Evolutionary conservation across 371 early-diverging fungal genomes (phyloP), one percentile per base, ranked within the genome.

Genomic region (Nematocida sp.): DNA sequence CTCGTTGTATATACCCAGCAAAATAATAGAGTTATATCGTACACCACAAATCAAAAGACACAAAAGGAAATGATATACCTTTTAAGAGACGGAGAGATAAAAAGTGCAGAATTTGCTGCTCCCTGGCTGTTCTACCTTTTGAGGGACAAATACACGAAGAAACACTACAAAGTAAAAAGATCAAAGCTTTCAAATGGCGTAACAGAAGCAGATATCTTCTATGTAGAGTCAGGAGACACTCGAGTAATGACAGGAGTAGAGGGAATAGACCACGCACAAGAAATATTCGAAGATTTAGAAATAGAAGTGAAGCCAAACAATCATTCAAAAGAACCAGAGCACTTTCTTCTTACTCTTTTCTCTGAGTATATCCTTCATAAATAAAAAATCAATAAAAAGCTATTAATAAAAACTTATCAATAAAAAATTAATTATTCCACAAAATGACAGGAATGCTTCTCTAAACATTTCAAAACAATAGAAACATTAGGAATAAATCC

Each of bases 251-350:
- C 53, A 13, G 63, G 16, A 23, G 60, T 71, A 0, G 61, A 60
- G 42, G 75, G 75, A 5, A 47, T 71, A 32, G 75, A 71, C 50
- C 75, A 71, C 25, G 63, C 63, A 49, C 5, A 32, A n/a, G 75
- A 71, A 18, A 36, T 61, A 13, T 71, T 71, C 38, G 45, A 61
- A 23, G 75, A 71, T 1, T 18, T 61, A 9, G 38, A 60, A 35
- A 48, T 39, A 48, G 47, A 61, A 63, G 35, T 13, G 25, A 33
- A 26, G 36, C 48, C 38, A 45, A 16, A 11, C 13, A 28, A 28
- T 13, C 7, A 7, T 9, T n/a, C n/a, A n/a, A n/a, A n/a, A n/a
- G 7, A 1, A 11, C 16, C 51, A 26, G 13, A 25, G 18, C 53
- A 60, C 18, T 25, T 40, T 51, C 35, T 42, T 13, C 28, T 63